A percentile compares a stretch with the other conserved stretches of the same genome.
Evolutionary conservation across 176 grass and related monocot genomes (phyloP).

Genomic region (Paspalum notatum): DNA sequence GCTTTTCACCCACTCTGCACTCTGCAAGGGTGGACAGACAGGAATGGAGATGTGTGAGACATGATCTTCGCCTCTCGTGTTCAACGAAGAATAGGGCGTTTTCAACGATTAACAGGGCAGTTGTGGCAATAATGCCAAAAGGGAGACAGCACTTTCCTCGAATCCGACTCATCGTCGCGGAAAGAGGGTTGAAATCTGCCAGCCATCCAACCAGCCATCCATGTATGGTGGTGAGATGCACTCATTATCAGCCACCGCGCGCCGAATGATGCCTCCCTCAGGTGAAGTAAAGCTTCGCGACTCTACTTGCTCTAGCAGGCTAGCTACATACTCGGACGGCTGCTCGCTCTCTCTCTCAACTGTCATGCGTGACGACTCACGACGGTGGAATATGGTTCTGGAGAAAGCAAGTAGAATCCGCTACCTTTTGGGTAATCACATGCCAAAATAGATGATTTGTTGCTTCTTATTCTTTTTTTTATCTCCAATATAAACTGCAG

Average conservation of each 20-base stretch:
- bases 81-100: constrained; percentile 13
- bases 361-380: constrained; percentile 39
- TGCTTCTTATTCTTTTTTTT: neutral
- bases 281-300: constrained; percentile 10
- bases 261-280: constrained; percentile 49
- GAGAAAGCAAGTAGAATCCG: constrained; percentile 28
- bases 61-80: neutral
- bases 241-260: constrained; percentile 28
- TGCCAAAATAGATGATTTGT: constrained; percentile 7
- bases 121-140: constrained; percentile 21
- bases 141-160: constrained; percentile 30
- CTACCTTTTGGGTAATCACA: neutral
- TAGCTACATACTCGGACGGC: neutral
- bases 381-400: constrained; percentile 3
- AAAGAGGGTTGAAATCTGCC: constrained; percentile 10
- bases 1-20: no score
- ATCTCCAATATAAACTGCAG: neutral
- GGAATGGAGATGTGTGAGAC: neutral
- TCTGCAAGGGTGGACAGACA: no score
- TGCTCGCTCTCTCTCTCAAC: neutral
- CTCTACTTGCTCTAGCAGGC: neutral
- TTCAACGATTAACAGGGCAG: constrained; percentile 19
- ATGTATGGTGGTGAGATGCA: constrained; percentile 3
- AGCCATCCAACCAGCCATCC: neutral
- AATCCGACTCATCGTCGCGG: constrained; percentile 13